A percentile compares a stretch with the other conserved stretches of the same genome.
phyloP scores from a whole-genome alignment of 2,329 filamentous ascomycete genomes.

The Colletotrichum falcatum region DNA sequence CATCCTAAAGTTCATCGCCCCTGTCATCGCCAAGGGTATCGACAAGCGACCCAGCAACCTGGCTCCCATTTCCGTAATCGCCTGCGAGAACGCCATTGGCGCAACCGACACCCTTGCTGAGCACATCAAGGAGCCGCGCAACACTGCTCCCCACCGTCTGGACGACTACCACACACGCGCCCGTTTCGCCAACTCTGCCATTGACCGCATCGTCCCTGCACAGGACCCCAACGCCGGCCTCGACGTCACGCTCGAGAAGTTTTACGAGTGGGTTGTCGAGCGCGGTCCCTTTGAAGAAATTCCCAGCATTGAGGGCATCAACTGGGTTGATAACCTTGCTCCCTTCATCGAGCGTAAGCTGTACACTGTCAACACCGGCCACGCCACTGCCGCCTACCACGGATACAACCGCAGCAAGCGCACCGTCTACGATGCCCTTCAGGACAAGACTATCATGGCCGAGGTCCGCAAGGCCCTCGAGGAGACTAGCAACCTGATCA shows the following conservation, averaged over 20 bases:
- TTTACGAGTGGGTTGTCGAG: slow-evolving; percentile 99
- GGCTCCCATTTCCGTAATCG: slow-evolving; percentile 88
- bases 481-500: slow-evolving; percentile 89
- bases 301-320: slow-evolving; percentile 86
- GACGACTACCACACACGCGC: slow-evolving; percentile 79
- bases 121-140: slow-evolving; percentile 80
- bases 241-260: slow-evolving; percentile 96
- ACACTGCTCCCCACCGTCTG: slow-evolving; percentile 77
- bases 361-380: slow-evolving; percentile 98
- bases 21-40: slow-evolving; percentile 94
- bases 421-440: slow-evolving; percentile 90
- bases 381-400: slow-evolving; percentile 96
- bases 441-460: slow-evolving; percentile 81
- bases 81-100: slow-evolving; percentile 97
- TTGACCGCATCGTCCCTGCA: slow-evolving; percentile 96
- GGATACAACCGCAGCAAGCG: slow-evolving; percentile 87
- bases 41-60: slow-evolving; percentile 74
- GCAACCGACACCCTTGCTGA: slow-evolving; percentile 89
- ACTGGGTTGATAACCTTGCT: slow-evolving; percentile 91
- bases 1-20: slow-evolving; percentile 95
- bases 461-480: slow-evolving; percentile 83
- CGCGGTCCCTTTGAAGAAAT: slow-evolving; percentile 82
- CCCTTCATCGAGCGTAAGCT: slow-evolving; percentile 99
- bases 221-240: slow-evolving; percentile 85
- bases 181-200: slow-evolving; percentile 95